Conservation (phyloP, 352 stramenopile genomes). For the Globisporangium spinosum region DNA sequence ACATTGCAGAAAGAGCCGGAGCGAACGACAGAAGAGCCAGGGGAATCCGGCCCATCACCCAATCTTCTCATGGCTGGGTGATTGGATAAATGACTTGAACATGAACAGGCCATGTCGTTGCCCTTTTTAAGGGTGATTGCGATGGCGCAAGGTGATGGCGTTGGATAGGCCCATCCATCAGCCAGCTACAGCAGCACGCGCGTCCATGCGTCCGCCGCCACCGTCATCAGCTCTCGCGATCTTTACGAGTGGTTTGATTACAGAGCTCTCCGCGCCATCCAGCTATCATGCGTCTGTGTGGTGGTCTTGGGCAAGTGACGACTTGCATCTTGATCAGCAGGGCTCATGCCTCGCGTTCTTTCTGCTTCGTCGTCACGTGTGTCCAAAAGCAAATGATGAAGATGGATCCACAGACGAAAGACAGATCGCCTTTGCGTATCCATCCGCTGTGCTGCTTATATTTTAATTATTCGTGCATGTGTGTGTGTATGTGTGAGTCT, state of each 20-base stretch:
- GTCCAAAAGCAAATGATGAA: not conserved
- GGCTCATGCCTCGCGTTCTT: not conserved
- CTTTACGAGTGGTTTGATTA: not conserved
- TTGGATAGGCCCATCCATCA: not conserved
- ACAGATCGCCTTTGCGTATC: not conserved
- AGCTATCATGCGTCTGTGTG: not conserved
- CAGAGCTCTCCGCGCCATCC: not conserved
- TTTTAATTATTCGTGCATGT: not conserved
- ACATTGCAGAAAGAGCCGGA: conserved; percentile 1
- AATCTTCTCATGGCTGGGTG: not conserved
- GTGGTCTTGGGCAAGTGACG: too few relatives aligned
- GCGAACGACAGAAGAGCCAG: not conserved
- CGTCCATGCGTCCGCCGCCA: not conserved
- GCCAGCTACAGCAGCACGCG: not conserved
- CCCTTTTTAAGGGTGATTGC: too few relatives aligned
- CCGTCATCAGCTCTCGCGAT: not conserved
- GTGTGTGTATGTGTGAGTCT: not conserved
- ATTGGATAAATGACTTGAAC: not conserved
- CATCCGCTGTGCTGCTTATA: not conserved
- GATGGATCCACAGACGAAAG: not conserved
- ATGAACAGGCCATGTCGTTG: too few relatives aligned
- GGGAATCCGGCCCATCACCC: not conserved
- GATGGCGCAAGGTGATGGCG: not conserved
- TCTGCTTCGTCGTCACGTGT: not conserved
- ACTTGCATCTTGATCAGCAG: not conserved